Conservation (phyloP, 2,329 filamentous ascomycete species). For the Trichoderma atrobrunneum region DNA sequence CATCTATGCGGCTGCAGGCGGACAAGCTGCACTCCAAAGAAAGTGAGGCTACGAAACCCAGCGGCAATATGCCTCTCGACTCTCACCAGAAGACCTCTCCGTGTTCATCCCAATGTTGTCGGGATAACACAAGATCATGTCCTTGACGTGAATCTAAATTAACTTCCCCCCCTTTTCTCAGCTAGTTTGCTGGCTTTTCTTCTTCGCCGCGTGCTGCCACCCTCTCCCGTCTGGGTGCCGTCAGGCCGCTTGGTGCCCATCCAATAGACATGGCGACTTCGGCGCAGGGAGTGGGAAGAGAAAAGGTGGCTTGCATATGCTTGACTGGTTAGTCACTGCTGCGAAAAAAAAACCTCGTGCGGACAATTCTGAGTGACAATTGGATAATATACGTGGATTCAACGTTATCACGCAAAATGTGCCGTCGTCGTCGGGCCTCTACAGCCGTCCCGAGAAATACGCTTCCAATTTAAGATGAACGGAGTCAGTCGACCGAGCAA, state of each 20-base stretch:
- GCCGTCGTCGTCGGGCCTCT: background rate
- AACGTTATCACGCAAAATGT: background rate
- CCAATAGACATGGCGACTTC: background rate
- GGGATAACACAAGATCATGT: background rate
- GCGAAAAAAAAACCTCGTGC: background rate
- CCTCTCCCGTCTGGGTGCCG: background rate
- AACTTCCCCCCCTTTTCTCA: background rate
- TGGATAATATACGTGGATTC: background rate
- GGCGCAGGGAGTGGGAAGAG: background rate
- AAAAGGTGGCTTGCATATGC: conserved; percentile 4
- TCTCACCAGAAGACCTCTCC: background rate
- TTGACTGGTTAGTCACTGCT: background rate
- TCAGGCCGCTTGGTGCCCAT: background rate
- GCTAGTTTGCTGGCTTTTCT: background rate
- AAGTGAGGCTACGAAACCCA: background rate
- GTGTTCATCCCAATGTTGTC: background rate
- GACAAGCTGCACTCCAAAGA: background rate
- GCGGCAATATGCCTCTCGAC: background rate
- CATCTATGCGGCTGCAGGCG: background rate
- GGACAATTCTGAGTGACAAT: background rate
- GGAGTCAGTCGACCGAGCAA: background rate
- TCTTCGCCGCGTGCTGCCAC: background rate
- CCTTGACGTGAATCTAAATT: background rate
- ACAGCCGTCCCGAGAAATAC: background rate
- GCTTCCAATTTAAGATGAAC: background rate